Percentiles rank a stretch among this genome's conserved stretches.
phyloP scores from a whole-genome alignment of 495 filamentous ascomycete genomes.

The Penicillium bialowiezense region DNA sequence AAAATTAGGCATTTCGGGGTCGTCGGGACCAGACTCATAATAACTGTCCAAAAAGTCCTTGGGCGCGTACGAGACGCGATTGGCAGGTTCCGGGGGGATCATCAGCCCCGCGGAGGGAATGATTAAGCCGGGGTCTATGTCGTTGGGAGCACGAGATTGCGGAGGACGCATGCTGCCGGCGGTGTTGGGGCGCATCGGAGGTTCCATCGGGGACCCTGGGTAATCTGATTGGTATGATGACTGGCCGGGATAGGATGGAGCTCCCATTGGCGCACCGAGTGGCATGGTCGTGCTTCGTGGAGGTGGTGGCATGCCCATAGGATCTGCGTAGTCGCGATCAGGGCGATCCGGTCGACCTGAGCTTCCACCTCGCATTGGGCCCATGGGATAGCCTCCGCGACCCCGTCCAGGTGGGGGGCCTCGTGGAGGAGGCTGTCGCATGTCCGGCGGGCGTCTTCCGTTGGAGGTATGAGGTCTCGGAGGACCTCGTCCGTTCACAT shows the following conservation, averaged over 20 bases:
- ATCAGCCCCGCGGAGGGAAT: constrained; percentile 3
- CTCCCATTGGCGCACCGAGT: constrained; percentile 9
- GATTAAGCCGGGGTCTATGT: constrained; percentile 15
- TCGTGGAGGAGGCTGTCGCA: constrained; percentile 27
- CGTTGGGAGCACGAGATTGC: constrained; percentile 12
- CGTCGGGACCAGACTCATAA: constrained; percentile 31
- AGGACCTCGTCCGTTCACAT: constrained; percentile 44
- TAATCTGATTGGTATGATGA: constrained; percentile 28
- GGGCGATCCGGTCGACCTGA: constrained; percentile 24
- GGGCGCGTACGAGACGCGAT: constrained; percentile 26
- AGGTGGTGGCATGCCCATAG: constrained; percentile 27
- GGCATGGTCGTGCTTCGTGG: constrained; percentile 42
- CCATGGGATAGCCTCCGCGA: constrained; percentile 22
- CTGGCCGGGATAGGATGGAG: constrained; percentile 30
- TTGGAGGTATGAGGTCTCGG: constrained; percentile 40
- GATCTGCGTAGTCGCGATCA: constrained; percentile 29
- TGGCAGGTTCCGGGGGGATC: constrained; percentile 15
- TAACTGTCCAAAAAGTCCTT: constrained; percentile 42
- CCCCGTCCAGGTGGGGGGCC: constrained; percentile 21
- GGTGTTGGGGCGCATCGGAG: constrained; percentile 27
- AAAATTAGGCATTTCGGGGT: constrained; percentile 70
- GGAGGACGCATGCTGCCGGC: constrained; percentile 22
- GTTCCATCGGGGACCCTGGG: constrained; percentile 12
- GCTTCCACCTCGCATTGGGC: constrained; percentile 27
- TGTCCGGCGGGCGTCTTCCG: constrained; percentile 29